Base-by-base conservation (phyloP, 2,329 filamentous ascomycete genomes). In the Sclerotinia spermophila region DNA sequence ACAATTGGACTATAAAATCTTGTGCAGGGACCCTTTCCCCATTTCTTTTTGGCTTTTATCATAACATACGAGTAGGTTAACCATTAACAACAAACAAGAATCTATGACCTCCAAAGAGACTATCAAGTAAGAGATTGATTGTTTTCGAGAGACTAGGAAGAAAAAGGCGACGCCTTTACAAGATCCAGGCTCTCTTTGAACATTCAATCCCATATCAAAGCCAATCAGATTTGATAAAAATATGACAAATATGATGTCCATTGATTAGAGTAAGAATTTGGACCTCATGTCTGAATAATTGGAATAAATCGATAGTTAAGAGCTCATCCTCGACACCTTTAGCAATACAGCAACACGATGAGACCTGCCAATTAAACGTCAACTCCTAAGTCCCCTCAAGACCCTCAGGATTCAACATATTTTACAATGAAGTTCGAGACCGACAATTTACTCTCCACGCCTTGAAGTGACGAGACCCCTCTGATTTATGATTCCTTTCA, bases 11-110 rank as follows among this genome's bases (percentile, higher is more conserved):
- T n/a, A 13, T 51, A 17, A 51, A 53, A 65, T 53, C 24, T 27
- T 40, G 33, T 65, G 61, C 61, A 65, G 61, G 61, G 61, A 51
- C 45, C 45, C 51, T 27, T 15, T 35, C 44, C 21, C 61, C 61
- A 65, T 40, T 40, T 65, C n/a, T 35, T 65, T 17, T 65, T 51
- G 45, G 33, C 33, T n/a, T 51, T 65, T 19, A 45, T 33, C n/a
- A 44, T 51, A 7, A 17, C n/a, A n/a, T 51, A 51, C 8, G 24
- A 11, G 8, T 8, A 48, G 44, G 44, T 48, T 48, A 48, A 48
- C 44, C 21, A n/a, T n/a, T 42, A 60, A 60, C 44, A 44, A 65
- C 61, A 51, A 51, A 38, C 44, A 65, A 27, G 33, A 40, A 24
- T 51, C 21, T 27, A 27, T 24, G 33, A 38, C 61, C 30, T 27